phyloP scores from a whole-genome alignment of 1,139 yeast species.

The Kluyveromyces sp. region DNA sequence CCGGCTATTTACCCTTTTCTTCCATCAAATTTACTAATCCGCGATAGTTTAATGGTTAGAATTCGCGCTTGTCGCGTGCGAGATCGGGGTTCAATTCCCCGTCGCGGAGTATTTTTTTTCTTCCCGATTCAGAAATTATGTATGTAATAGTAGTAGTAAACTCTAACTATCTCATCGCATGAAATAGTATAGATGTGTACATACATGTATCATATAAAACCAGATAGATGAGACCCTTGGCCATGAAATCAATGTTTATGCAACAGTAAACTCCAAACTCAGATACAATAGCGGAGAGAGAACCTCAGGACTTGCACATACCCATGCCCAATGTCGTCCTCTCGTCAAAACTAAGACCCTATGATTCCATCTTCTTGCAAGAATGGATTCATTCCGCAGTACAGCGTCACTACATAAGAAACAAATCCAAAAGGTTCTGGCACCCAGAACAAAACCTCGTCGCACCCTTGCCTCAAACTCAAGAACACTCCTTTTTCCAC shows the following conservation, averaged over 20 bases:
- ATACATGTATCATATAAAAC: too few relatives aligned
- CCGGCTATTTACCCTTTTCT: neutral
- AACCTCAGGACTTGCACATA: too few relatives aligned
- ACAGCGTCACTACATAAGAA: neutral
- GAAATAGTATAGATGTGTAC: neutral
- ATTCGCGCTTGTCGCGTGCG: slow-evolving; percentile 35
- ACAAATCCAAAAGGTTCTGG: slow-evolving; percentile 1
- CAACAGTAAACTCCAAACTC: too few relatives aligned
- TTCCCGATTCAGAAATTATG: neutral
- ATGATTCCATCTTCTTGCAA: slow-evolving; percentile 13
- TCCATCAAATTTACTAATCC: slow-evolving; percentile 13
- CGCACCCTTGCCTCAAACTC: neutral
- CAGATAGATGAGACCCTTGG: too few relatives aligned
- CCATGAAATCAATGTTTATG: too few relatives aligned
- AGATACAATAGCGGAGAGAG: too few relatives aligned
- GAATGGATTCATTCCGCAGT: slow-evolving; percentile 15
- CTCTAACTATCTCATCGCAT: neutral
- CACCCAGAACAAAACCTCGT: neutral
- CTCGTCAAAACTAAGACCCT: slow-evolving; percentile 6
- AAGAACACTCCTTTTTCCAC: slow-evolving; percentile 7
- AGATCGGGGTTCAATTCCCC: slow-evolving; percentile 36
- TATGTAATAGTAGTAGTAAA: neutral
- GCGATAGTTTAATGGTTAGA: slow-evolving; percentile 34
- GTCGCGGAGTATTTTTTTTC: slow-evolving; percentile 28
- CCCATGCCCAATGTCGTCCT: slow-evolving; percentile 13